Conservation (phyloP, 768 basidiomycete species). For the Royoungia palumana region DNA sequence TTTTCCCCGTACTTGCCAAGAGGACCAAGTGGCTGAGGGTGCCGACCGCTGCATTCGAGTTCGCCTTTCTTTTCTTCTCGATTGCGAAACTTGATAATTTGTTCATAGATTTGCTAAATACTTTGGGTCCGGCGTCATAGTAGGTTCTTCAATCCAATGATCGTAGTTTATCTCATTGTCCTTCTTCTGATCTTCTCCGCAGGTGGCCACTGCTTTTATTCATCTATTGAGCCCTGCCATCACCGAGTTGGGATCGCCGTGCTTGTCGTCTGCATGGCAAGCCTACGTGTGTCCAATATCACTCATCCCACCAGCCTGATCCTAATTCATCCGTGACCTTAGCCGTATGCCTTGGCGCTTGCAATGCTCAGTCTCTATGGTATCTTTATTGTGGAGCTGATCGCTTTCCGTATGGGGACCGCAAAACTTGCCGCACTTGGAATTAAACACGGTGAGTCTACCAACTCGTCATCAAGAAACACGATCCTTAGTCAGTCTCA, state of each 20-base stretch:
- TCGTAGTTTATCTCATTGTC: neutral
- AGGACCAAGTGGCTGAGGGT: constrained; percentile 46
- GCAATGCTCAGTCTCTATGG: constrained; percentile 77
- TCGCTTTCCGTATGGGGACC: constrained; percentile 86
- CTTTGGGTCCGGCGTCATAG: constrained; percentile 88
- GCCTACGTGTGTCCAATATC: constrained; percentile 55
- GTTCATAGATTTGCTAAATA: constrained; percentile 72
- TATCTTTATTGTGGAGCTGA: constrained; percentile 82
- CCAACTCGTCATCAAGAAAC: neutral
- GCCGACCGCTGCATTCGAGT: constrained; percentile 59
- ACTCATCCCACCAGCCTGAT: neutral
- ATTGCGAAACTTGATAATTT: constrained; percentile 7
- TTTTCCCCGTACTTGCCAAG: constrained; percentile 67
- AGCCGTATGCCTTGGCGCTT: constrained; percentile 83
- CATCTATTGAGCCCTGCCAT: constrained; percentile 78
- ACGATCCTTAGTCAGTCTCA: neutral
- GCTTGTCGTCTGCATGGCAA: constrained; percentile 67
- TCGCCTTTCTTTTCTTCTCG: constrained; percentile 21
- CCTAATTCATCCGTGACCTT: neutral
- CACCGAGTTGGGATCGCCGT: constrained; percentile 64
- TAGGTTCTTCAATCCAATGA: constrained; percentile 34
- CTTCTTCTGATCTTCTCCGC: constrained; percentile 2
- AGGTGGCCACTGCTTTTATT: constrained; percentile 90
- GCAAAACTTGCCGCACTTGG: constrained; percentile 67
- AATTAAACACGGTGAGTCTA: constrained; percentile 50